Evolutionary conservation across 305 asterid genomes (phyloP).

Genomic region (Striga hermonthica): DNA sequence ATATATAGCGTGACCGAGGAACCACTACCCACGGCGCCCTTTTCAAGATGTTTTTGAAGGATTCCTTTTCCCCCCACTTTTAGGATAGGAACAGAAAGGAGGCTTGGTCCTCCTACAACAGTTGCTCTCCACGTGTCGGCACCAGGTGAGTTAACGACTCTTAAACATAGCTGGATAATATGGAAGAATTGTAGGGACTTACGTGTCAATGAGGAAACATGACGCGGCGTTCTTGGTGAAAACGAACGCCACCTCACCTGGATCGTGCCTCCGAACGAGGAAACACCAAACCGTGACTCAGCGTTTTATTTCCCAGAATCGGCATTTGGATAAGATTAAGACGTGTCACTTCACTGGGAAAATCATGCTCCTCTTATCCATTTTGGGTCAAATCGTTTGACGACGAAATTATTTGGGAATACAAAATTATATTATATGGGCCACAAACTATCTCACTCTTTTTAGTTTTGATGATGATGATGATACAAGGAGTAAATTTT

Average conservation of each 20-base stretch:
- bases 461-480: too few species aligned
- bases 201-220: constrained; percentile 26
- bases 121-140: background rate
- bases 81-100: too few species aligned
- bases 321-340: constrained; percentile 45
- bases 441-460: constrained; percentile 21
- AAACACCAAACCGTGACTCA: constrained; percentile 36
- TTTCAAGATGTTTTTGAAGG: too few species aligned
- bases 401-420: too few species aligned
- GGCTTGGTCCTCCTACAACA: background rate
- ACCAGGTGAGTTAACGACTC: background rate
- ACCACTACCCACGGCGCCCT: too few species aligned
- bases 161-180: background rate
- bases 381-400: background rate
- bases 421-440: background rate
- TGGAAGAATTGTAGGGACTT: background rate
- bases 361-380: constrained; percentile 34
- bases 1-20: too few species aligned
- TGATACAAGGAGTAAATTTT: too few species aligned
- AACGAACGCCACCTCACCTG: constrained; percentile 47
- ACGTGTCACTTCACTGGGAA: constrained; percentile 32
- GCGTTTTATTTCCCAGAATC: background rate
- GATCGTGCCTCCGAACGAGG: constrained; percentile 43
- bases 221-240: constrained; percentile 49
- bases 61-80: too few species aligned